Evolutionary conservation across 208 protist genomes (phyloP).

Genomic region (Trypanosoma caninum): DNA sequence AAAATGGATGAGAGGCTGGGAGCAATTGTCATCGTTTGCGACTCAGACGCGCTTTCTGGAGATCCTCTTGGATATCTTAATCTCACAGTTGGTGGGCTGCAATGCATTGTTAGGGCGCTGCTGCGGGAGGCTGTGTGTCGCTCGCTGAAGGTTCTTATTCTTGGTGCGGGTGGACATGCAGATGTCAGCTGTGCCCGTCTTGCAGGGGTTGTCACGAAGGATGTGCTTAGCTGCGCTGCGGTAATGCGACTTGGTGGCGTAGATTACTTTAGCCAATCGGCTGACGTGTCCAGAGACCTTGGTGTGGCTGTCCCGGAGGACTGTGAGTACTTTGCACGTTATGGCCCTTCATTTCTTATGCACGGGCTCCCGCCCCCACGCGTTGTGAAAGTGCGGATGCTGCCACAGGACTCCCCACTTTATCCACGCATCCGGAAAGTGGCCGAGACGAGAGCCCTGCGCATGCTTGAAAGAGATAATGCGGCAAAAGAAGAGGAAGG

Average conservation of each 20-base stretch:
- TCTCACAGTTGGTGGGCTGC: slow-evolving; percentile 51
- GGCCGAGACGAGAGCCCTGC: slow-evolving; percentile 1
- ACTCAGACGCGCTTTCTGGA: slow-evolving; percentile 93
- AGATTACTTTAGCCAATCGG: slow-evolving; percentile 29
- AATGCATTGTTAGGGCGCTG: slow-evolving; percentile 34
- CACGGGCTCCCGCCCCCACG: slow-evolving; percentile 32
- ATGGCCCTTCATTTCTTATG: slow-evolving; percentile 57
- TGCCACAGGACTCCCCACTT: slow-evolving; percentile 18
- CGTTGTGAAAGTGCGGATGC: slow-evolving; percentile 4
- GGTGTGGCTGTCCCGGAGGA: slow-evolving; percentile 38
- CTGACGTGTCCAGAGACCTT: slow-evolving; percentile 21
- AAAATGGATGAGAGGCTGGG: slow-evolving; percentile 74
- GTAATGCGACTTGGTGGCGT: slow-evolving; percentile 16
- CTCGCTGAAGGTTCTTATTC: slow-evolving; percentile 32
- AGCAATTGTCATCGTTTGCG: slow-evolving; percentile 96
- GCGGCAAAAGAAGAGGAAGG: slow-evolving; percentile 13
- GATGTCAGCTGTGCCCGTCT: slow-evolving; percentile 42
- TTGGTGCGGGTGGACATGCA: slow-evolving; percentile 43
- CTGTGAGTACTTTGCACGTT: slow-evolving; percentile 45
- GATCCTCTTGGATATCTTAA: slow-evolving; percentile 96
- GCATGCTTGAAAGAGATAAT: not conserved
- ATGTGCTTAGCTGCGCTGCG: slow-evolving; percentile 43
- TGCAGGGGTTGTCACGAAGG: slow-evolving; percentile 33
- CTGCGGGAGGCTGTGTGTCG: slow-evolving; percentile 16
- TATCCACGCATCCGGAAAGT: slow-evolving; percentile 7